Conservation (phyloP, 192 early-diverging fungal genomes). For the Podila epigama region DNA sequence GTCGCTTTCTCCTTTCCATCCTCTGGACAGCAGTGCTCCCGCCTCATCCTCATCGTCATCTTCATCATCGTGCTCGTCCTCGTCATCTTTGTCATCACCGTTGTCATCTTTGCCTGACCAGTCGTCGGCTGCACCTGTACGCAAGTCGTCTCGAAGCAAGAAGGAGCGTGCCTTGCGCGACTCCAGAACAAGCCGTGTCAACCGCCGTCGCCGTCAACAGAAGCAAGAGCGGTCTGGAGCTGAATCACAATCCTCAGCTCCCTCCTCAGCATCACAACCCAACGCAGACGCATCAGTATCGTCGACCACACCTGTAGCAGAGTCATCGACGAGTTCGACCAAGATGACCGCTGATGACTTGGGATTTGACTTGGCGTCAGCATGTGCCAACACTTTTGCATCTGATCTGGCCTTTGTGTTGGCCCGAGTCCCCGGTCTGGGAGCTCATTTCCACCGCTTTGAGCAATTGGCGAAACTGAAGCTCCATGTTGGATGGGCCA, state of each 20-base stretch:
- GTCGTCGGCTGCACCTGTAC: constrained; percentile 9
- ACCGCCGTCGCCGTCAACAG: too few relatives aligned
- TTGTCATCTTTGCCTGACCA: not conserved
- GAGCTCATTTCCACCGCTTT: constrained; percentile 47
- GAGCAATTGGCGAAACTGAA: constrained; percentile 46
- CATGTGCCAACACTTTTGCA: constrained; percentile 44
- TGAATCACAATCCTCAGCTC: too few relatives aligned
- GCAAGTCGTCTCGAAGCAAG: constrained; percentile 5
- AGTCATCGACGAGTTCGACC: not conserved
- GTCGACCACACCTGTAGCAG: not conserved
- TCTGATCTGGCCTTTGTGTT: constrained; percentile 40
- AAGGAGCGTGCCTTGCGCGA: too few relatives aligned
- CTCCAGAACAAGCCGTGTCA: not conserved
- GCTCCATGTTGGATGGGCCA: constrained; percentile 44
- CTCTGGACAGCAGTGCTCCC: not conserved
- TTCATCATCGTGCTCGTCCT: constrained; percentile 12
- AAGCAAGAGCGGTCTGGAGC: constrained; percentile 2
- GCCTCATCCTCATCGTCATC: constrained; percentile 14
- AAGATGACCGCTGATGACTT: constrained; percentile 2
- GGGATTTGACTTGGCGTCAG: constrained; percentile 41
- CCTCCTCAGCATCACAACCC: too few relatives aligned
- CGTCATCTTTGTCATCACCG: constrained; percentile 2
- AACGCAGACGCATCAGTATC: too few relatives aligned
- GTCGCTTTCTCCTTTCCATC: constrained; percentile 8
- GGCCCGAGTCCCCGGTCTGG: constrained; percentile 38